Evolutionary conservation across 2,329 filamentous ascomycete genomes (phyloP).

Genomic region (Stylonectria norvegica): DNA sequence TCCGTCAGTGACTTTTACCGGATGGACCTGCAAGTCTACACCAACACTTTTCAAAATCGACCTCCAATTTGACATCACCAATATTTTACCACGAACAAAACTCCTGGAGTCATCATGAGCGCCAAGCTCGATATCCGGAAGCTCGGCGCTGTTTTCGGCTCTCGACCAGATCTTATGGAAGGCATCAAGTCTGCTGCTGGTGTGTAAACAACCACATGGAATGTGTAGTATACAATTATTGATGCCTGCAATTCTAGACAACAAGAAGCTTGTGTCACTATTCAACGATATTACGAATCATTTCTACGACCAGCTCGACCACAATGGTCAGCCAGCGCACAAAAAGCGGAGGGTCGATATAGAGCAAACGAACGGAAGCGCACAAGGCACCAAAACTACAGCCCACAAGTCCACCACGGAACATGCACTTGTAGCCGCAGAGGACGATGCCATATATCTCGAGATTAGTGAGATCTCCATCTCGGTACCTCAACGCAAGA

Average conservation of each 20-base stretch:
- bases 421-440: conserved; percentile 37
- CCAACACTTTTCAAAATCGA: neutral
- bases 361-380: conserved; percentile 26
- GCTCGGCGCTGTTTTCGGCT: conserved; percentile 51
- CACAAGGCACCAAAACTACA: conserved; percentile 14
- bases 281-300: conserved; percentile 56
- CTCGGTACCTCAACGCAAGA: conserved; percentile 65
- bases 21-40: neutral
- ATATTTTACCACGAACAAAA: conserved; percentile 10
- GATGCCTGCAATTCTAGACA: too few species aligned
- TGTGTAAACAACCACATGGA: too few species aligned
- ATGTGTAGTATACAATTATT: too few species aligned
- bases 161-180: conserved; percentile 54
- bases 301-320: conserved; percentile 44
- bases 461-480: conserved; percentile 65
- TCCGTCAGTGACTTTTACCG: neutral
- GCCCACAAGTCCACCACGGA: too few species aligned
- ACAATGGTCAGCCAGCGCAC: conserved; percentile 43
- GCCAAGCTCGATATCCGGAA: conserved; percentile 47
- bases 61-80: conserved; percentile 2
- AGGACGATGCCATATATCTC: conserved; percentile 51
- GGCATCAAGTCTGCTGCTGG: conserved; percentile 53
- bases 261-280: too few species aligned
- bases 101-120: conserved; percentile 35
- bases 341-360: conserved; percentile 54